A percentile compares a stretch with the other conserved stretches of the same genome.
Evolutionary conservation across 352 stramenopile genomes (phyloP).

Genomic region (Phytophthora fragariaefolia): DNA sequence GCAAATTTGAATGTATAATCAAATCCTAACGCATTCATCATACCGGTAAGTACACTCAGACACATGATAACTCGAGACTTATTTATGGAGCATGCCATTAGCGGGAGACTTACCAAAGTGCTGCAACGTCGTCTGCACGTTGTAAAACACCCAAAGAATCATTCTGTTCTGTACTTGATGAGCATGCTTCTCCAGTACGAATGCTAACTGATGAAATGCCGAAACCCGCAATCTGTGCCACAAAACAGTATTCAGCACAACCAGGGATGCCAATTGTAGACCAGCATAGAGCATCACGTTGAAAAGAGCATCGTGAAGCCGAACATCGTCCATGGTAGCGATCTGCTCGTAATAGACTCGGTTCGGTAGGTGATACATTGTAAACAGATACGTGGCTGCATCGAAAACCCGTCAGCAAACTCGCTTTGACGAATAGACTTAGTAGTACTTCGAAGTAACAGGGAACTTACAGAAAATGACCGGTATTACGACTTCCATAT

Average conservation of each 20-base stretch:
- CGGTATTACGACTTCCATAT: conserved; percentile 6
- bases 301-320: not conserved
- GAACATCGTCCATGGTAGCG: conserved; percentile 1
- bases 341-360: conserved; percentile 2
- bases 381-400: conserved; percentile 9
- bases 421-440: not conserved
- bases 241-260: not conserved
- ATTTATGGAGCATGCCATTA: too few relatives aligned
- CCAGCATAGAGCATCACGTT: conserved; percentile 8
- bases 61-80: not conserved
- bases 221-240: conserved; percentile 5
- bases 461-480: conserved; percentile 3
- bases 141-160: conserved; percentile 4
- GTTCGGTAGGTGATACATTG: conserved; percentile 12
- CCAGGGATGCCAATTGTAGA: conserved; percentile 2
- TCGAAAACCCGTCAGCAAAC: not conserved
- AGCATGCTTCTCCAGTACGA: conserved; percentile 2
- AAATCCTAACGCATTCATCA: not conserved
- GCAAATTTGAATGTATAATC: conserved; percentile 2
- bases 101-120: conserved; percentile 9
- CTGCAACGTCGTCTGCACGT: not conserved
- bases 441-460: not conserved
- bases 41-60: not conserved
- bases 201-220: not conserved
- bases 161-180: not conserved